Base-by-base conservation (phyloP, 805 yeast species). In the Wilhelminamyces savonicus region DNA sequence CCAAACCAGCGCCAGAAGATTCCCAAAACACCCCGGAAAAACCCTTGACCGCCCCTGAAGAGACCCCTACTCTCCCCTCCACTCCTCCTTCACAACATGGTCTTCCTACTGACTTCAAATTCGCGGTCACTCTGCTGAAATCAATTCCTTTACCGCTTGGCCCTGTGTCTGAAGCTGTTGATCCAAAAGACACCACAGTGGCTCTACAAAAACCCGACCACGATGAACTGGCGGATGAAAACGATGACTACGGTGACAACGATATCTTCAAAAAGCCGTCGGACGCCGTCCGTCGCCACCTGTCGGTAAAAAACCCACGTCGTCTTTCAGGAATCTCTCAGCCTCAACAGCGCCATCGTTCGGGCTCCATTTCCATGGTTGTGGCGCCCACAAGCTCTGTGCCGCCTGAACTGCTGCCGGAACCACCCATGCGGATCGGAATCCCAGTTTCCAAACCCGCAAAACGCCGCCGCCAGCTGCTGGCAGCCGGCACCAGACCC, bases 321-420 rank as follows among this genome's bases (percentile, higher is more conserved):
- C 34, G 69, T 24, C 46, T 62, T 16, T 60, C 67, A 1, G 62
- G 64, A 5, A 59, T 61, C 17, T 39, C 54, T 7, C 46, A 46
- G 3, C 40, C 41, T 16, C 35, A 49, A 8, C 41, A 44, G 18
- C 29, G 56, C 21, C 48, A 50, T 23, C 41, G 63, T 13, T 41
- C 59, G 11, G 52, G 51, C 4, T 60, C 66, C 0, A 34, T 54
- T 7, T 47, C 62, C n/a, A 35, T 44, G 4, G 31, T 48, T 7
- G 39, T 50, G 5, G 40, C 42, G 12, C 37, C 35, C 5, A 18
- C 11, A 30, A 31, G 22, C 36, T 47, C 6, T 44, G 34, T 7
- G 29, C 37, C 17, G 37, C 43, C 7, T 34, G 43, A 30, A 14
- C 9, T 33, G 28, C 36, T 17, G 9, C 25, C 19, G 10, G 26